A percentile compares a stretch with the other conserved stretches of the same genome.
These are phyloP conservation scores for Russula lepida DNA, from an alignment of 768 basidiomycete genomes.

Conservation along the genomic window DNA sequence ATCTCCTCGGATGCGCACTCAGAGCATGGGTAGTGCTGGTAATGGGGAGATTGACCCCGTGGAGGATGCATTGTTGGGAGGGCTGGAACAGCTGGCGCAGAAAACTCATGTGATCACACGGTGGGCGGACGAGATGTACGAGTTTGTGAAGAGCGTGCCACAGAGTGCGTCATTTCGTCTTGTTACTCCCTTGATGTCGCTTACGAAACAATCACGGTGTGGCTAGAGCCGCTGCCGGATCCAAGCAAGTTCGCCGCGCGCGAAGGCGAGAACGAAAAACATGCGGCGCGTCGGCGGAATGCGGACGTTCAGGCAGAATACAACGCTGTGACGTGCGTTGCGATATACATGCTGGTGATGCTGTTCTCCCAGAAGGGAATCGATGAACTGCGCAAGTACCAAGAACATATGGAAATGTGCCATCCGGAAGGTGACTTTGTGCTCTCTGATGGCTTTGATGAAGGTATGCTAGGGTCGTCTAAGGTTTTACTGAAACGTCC, in stretches of 20 bases:
- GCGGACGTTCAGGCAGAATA: conserved; percentile 75
- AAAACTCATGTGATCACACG: conserved; percentile 91
- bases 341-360: conserved; percentile 87
- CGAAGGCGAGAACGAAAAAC: conserved; percentile 64
- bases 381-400: conserved; percentile 65
- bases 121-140: conserved; percentile 94
- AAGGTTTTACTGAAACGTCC: not conserved
- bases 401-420: conserved; percentile 76
- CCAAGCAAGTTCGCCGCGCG: conserved; percentile 65
- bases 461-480: conserved; percentile 39
- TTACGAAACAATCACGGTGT: conserved; percentile 8
- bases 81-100: conserved; percentile 85
- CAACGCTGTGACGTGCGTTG: conserved; percentile 77
- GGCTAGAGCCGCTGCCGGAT: conserved; percentile 69
- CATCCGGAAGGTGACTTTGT: conserved; percentile 67
- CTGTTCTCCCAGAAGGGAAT: conserved; percentile 91
- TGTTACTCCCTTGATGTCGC: not conserved
- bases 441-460: conserved; percentile 73
- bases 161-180: conserved; percentile 49
- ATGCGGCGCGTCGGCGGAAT: conserved; percentile 58
- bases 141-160: conserved; percentile 75
- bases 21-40: conserved; percentile 35
- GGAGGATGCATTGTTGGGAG: conserved; percentile 75
- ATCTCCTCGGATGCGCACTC: conserved; percentile 29
- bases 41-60: conserved; percentile 41